A percentile compares a stretch with the other conserved stretches of the same genome.
Evolutionary conservation across 352 stramenopile genomes (phyloP).

Genomic region (Saprolegnia diclina): DNA sequence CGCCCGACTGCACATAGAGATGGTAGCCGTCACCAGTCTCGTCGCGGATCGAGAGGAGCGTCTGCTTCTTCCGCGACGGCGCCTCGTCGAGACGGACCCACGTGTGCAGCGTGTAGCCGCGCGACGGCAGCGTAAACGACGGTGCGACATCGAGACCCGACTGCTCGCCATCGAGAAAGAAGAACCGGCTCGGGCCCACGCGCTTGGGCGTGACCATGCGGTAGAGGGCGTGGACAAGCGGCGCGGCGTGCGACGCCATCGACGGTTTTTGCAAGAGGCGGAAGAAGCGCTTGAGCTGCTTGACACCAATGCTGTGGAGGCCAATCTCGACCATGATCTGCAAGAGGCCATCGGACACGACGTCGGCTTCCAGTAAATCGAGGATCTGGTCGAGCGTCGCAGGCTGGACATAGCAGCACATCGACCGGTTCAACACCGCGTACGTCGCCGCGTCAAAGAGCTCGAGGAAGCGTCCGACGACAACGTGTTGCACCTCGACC

Average conservation of each 20-base stretch:
- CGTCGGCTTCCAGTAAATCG: slow-evolving; percentile 4
- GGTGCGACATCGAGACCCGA: slow-evolving; percentile 6
- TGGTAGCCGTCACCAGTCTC: background rate
- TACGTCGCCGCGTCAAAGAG: slow-evolving; percentile 4
- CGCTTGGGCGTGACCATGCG: slow-evolving; percentile 1
- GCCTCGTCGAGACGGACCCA: slow-evolving; percentile 13
- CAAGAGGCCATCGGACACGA: background rate
- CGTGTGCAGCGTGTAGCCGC: slow-evolving; percentile 24
- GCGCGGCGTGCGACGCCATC: slow-evolving; percentile 11
- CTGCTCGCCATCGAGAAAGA: slow-evolving; percentile 24
- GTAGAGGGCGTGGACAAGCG: slow-evolving; percentile 13
- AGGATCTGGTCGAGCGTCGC: slow-evolving; percentile 20
- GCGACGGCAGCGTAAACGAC: slow-evolving; percentile 14
- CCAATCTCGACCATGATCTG: slow-evolving; percentile 23
- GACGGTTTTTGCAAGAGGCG: slow-evolving; percentile 16
- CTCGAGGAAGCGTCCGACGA: background rate
- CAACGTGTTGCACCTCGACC: background rate
- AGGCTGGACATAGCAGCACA: slow-evolving; percentile 26
- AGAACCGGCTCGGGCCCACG: slow-evolving; percentile 14
- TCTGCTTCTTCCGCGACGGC: background rate
- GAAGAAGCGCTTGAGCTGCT: slow-evolving; percentile 26
- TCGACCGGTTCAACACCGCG: slow-evolving; percentile 19
- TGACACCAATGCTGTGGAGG: slow-evolving; percentile 18
- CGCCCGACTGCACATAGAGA: background rate
- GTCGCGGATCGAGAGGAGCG: background rate